Evolutionary conservation across 306 rosid genomes (phyloP).

Genomic region (Vicia villosa): DNA sequence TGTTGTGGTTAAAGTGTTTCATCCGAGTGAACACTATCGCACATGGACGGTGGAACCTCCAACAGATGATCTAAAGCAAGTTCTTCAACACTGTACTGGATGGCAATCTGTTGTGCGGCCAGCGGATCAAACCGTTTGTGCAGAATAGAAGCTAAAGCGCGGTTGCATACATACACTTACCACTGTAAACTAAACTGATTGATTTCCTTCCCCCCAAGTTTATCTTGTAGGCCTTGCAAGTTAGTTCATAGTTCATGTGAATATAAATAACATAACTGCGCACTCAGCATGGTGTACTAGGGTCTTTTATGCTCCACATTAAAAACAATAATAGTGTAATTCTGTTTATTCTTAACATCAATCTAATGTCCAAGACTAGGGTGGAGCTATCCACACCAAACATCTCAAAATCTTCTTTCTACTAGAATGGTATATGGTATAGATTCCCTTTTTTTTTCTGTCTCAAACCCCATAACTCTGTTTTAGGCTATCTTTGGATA

Average conservation of each 20-base stretch:
- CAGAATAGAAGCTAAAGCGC: constrained; percentile 30
- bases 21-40: constrained; percentile 66
- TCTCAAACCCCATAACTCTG: too few relatives aligned
- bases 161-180: background rate
- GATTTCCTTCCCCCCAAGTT: background rate
- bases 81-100: constrained; percentile 74
- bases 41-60: constrained; percentile 71
- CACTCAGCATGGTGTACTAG: too few relatives aligned
- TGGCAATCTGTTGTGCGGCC: constrained; percentile 74
- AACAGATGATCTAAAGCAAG: constrained; percentile 61
- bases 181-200: background rate
- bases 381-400: too few relatives aligned
- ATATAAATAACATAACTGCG: too few relatives aligned
- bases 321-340: too few relatives aligned
- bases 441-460: too few relatives aligned
- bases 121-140: constrained; percentile 44
- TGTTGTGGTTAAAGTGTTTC: constrained; percentile 47
- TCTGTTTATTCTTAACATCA: too few relatives aligned
- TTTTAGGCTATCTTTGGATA: too few relatives aligned
- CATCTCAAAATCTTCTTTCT: too few relatives aligned
- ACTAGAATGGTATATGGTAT: too few relatives aligned
- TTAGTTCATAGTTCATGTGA: background rate
- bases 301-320: too few relatives aligned
- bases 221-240: background rate
- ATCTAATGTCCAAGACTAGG: too few relatives aligned